Evolutionary conservation across 352 stramenopile genomes (phyloP), one percentile per base, ranked within the genome.

Genomic region (Peronospora belbahrii): DNA sequence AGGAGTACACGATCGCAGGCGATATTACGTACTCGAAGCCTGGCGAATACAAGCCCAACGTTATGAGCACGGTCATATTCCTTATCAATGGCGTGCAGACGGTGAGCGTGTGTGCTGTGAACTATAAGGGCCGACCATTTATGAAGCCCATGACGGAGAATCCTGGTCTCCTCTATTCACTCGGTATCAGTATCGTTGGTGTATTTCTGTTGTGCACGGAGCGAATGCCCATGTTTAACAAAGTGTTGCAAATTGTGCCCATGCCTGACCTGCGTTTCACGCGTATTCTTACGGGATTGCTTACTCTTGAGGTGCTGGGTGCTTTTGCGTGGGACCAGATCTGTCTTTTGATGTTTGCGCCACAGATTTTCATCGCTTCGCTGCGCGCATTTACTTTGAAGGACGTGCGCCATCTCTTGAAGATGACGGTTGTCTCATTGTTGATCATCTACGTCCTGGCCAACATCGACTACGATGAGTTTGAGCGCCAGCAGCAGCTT

Each of bases 41-140:
- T 20, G 93, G 86, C 20, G 80, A 95, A 27, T 99, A 99, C 71
- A 88, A 96, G 60, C 96, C 97, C 2, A 99, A 97, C 54, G 84
- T 97, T 2, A 92, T 99, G 63, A 99, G 98, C 61, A 97, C 94
- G 1, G 94, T 97, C 18, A 97, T 98, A 37, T 99, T 99, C 74
- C 65, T 99, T 11, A 70, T 99, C 28, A 98, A 88, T 52, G 78
- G 88, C 25, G 68, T 97, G 42, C 83, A 94, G 59, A 92, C 80
- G 0, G 80, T 98, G n/a, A 99, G 97, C 61, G 97, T 97, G n/a
- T 99, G 98, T 56, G 76, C 89, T 1, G 92, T 98, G 13, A 99
- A 99, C 74, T 99, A 99, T 82, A 89, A 95, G 66, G 97, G 97
- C 13, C 80, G 92, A 43, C 97, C 96, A 32, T 99, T 98, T 78